These are phyloP conservation scores for Tulasnella sp. DNA, from an alignment of 768 basidiomycete species.

Conservation along the genomic window DNA sequence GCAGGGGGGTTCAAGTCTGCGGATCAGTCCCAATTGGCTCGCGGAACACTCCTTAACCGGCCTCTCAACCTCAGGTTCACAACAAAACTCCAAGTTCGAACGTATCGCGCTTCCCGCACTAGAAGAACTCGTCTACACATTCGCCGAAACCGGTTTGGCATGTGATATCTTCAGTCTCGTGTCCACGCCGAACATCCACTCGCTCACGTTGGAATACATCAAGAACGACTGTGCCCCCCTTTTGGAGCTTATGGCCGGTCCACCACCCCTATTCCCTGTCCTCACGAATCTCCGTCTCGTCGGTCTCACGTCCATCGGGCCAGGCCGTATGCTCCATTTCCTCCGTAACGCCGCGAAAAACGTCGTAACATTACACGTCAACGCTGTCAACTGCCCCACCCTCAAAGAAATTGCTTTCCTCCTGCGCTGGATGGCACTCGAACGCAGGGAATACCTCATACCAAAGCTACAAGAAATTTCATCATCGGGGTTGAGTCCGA, in stretches of 20 bases:
- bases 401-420: constrained; percentile 8
- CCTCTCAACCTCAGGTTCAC: background rate
- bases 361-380: constrained; percentile 1
- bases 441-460: background rate
- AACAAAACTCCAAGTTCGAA: background rate
- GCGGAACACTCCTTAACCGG: background rate
- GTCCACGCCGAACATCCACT: constrained; percentile 1
- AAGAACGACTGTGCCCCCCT: constrained; percentile 9
- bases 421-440: constrained; percentile 10
- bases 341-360: background rate
- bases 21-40: constrained; percentile 8
- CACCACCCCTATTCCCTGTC: background rate
- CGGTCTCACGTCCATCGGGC: constrained; percentile 7
- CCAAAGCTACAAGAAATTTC: constrained; percentile 6
- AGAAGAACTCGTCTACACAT: constrained; percentile 4
- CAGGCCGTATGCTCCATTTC: constrained; percentile 2
- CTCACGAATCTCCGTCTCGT: constrained; percentile 9
- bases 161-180: constrained; percentile 10
- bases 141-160: constrained; percentile 6
- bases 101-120: background rate
- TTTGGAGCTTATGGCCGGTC: constrained; percentile 1
- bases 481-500: constrained; percentile 3
- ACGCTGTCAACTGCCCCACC: constrained; percentile 11
- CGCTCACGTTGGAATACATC: constrained; percentile 15
- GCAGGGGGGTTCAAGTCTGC: constrained; percentile 8